Percentiles rank a stretch among this genome's conserved stretches.
Conservation (phyloP, 768 basidiomycete genomes). For the Macrolepiota fuliginosa region DNA sequence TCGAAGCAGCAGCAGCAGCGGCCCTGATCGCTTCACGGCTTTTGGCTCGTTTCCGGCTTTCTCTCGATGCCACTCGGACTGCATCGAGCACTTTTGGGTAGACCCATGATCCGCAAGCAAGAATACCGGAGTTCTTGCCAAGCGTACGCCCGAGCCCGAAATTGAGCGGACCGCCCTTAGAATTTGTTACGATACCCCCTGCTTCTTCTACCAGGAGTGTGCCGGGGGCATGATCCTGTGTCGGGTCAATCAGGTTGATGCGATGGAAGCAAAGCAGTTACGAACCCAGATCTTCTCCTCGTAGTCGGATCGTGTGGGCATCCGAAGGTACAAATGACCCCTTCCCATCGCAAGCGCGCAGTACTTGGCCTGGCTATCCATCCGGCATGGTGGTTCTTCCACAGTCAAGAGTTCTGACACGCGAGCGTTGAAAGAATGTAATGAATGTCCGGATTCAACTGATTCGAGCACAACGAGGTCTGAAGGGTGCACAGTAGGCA, state of each 20-base stretch:
- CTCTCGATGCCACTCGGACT: constrained; percentile 54
- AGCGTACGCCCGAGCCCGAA: constrained; percentile 87
- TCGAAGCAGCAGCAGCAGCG: neutral
- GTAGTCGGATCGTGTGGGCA: constrained; percentile 79
- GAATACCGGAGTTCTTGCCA: constrained; percentile 82
- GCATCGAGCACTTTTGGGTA: constrained; percentile 73
- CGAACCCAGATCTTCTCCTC: constrained; percentile 94
- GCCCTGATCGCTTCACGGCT: neutral
- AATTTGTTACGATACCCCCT: constrained; percentile 86
- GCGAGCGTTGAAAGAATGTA: constrained; percentile 79
- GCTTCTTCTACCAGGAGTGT: constrained; percentile 83
- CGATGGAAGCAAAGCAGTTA: neutral
- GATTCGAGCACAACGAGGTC: constrained; percentile 81
- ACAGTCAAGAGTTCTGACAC: constrained; percentile 70
- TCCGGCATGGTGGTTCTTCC: constrained; percentile 63
- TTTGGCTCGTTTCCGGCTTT: constrained; percentile 16
- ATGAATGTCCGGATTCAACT: constrained; percentile 88
- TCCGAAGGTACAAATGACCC: constrained; percentile 77
- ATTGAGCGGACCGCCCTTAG: constrained; percentile 72
- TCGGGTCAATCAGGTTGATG: neutral
- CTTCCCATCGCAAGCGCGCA: constrained; percentile 83
- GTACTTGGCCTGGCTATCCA: constrained; percentile 99
- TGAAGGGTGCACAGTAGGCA: constrained; percentile 41
- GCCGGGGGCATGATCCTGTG: constrained; percentile 89
- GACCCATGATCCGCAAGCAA: constrained; percentile 74